phyloP scores from a whole-genome alignment of 1,284 basidiomycete genomes.

The Rhodotorula sp. region DNA sequence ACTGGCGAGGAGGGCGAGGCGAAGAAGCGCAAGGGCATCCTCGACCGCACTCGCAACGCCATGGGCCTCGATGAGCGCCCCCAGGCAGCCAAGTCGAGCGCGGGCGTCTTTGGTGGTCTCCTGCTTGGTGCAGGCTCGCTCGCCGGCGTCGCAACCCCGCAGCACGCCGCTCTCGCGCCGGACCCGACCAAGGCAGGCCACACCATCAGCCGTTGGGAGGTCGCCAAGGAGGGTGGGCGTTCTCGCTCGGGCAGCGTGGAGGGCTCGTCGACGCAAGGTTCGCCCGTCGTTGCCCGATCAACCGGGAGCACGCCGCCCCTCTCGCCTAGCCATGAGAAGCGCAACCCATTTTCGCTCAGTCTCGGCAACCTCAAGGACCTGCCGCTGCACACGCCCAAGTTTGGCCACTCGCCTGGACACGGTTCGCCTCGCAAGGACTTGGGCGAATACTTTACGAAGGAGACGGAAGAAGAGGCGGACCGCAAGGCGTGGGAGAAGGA shows the following conservation, averaged over 20 bases:
- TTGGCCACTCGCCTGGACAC: conserved; percentile 16
- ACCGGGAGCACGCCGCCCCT: conserved; percentile 9
- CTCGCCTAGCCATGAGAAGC: conserved; percentile 17
- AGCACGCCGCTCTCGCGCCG: conserved; percentile 59
- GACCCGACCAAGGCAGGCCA: conserved; percentile 65
- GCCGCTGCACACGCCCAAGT: conserved; percentile 10
- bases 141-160: conserved; percentile 56
- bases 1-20: conserved; percentile 9
- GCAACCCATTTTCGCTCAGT: conserved; percentile 25
- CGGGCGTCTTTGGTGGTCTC: conserved; percentile 68
- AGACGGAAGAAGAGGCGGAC: conserved; percentile 52
- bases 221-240: conserved; percentile 6
- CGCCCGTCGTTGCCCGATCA: conserved; percentile 17
- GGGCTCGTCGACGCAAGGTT: conserved; percentile 9
- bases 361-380: conserved; percentile 32
- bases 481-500: conserved; percentile 57
- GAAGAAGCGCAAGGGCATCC: conserved; percentile 8
- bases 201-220: conserved; percentile 59
- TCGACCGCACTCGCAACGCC: conserved; percentile 3
- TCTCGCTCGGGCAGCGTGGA: conserved; percentile 14
- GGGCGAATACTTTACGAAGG: conserved; percentile 47
- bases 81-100: conserved; percentile 58
- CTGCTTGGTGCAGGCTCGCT: conserved; percentile 61
- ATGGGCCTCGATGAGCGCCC: conserved; percentile 51
- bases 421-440: conserved; percentile 31